phyloP scores from a whole-genome alignment of 306 rosid genomes.

The Erythrophleum fordii region DNA sequence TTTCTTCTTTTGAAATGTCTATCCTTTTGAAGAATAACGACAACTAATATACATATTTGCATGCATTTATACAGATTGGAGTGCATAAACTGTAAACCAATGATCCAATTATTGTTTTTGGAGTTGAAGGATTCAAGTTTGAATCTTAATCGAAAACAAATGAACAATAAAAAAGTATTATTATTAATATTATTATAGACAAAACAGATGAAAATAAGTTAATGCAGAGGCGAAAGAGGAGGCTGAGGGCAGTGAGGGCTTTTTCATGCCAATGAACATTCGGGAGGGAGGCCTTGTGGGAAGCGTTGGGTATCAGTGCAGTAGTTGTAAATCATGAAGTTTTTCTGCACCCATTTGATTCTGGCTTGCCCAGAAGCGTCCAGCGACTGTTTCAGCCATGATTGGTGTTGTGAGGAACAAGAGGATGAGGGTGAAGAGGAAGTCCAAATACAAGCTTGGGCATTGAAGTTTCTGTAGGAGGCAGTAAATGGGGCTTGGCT shows the following conservation, averaged over 20 bases:
- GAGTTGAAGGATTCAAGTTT: background rate
- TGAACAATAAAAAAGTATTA: background rate
- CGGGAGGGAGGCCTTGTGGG: constrained; percentile 48
- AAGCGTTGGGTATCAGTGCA: constrained; percentile 56
- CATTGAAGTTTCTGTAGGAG: constrained; percentile 53
- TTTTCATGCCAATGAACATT: constrained; percentile 38
- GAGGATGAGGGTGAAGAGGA: constrained; percentile 47
- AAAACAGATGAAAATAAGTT: too few relatives aligned
- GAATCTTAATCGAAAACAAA: background rate
- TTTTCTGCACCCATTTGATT: constrained; percentile 51
- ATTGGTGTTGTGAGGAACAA: constrained; percentile 35
- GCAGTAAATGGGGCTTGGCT: constrained; percentile 63
- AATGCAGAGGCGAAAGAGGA: too few relatives aligned
- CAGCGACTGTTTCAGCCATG: constrained; percentile 48
- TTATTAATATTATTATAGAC: background rate
- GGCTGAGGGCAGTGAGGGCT: background rate
- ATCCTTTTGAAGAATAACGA: background rate
- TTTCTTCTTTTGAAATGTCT: background rate
- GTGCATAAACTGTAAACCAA: background rate
- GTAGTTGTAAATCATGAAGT: constrained; percentile 62
- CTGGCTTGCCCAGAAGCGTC: constrained; percentile 46
- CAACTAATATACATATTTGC: background rate
- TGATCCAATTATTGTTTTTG: background rate
- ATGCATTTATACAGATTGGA: constrained; percentile 14
- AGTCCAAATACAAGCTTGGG: constrained; percentile 49